These are phyloP conservation scores for Gossypium schwendimanii DNA, from an alignment of 441 rosid genomes.

Conservation along the genomic window DNA sequence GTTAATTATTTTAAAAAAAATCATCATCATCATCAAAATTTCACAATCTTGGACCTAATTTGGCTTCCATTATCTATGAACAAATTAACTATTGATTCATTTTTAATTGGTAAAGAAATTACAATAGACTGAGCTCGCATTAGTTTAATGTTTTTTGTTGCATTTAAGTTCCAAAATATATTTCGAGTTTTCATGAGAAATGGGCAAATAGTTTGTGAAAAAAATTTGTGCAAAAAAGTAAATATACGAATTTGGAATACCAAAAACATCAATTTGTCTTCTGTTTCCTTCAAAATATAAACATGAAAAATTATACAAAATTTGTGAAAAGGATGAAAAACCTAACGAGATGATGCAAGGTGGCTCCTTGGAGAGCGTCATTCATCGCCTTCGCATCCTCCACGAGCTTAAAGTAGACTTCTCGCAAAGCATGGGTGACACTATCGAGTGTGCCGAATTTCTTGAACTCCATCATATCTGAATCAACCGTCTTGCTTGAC, in stretches of 20 bases:
- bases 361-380: slow-evolving; percentile 43
- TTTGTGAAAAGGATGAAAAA: not conserved
- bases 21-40: no score
- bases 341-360: slow-evolving; percentile 16
- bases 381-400: slow-evolving; percentile 58
- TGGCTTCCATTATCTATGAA: no score
- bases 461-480: slow-evolving; percentile 45
- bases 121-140: no score
- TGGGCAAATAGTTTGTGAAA: not conserved
- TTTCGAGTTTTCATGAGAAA: not conserved
- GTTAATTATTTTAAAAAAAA: no score
- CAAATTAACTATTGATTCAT: no score
- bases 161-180: not conserved
- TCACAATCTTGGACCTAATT: no score
- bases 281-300: not conserved
- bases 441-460: slow-evolving; percentile 43
- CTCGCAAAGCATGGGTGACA: slow-evolving; percentile 43
- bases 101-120: no score
- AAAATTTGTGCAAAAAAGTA: not conserved
- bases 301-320: slow-evolving; percentile 9
- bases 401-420: slow-evolving; percentile 45
- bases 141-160: not conserved
- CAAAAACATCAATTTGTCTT: not conserved
- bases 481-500: slow-evolving; percentile 31
- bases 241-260: not conserved